These are phyloP conservation scores for Dactylellina leptospora DNA, from an alignment of 2,329 filamentous ascomycete species.

Conservation along the genomic window DNA sequence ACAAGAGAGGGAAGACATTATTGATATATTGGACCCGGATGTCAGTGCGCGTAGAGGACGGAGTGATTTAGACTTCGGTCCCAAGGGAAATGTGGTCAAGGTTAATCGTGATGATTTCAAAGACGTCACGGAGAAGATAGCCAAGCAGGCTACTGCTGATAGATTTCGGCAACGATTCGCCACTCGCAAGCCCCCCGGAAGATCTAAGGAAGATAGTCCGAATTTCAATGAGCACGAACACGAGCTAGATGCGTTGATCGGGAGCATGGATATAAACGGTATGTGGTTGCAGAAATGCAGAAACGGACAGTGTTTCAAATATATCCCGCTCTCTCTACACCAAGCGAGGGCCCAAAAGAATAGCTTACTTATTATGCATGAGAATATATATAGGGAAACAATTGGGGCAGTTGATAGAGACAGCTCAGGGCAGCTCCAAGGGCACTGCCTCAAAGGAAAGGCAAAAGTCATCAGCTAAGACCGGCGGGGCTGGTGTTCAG, in stretches of 20 bases:
- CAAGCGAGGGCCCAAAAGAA: conserved; percentile 32
- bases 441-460: conserved; percentile 28
- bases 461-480: conserved; percentile 26
- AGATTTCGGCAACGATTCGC: conserved; percentile 57
- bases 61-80: conserved; percentile 38
- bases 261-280: conserved; percentile 56
- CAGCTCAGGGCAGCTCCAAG: conserved; percentile 34
- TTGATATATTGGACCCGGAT: conserved; percentile 40
- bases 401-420: conserved; percentile 30
- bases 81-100: conserved; percentile 55
- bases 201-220: conserved; percentile 39
- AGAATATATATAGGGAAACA: conserved; percentile 48
- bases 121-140: conserved; percentile 57
- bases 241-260: conserved; percentile 57
- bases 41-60: conserved; percentile 42
- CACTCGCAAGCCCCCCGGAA: conserved; percentile 41
- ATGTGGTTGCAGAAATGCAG: conserved; percentile 49
- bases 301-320: conserved; percentile 52
- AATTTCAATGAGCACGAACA: conserved; percentile 50
- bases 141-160: conserved; percentile 56
- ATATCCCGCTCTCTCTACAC: conserved; percentile 46
- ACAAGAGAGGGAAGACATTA: conserved; percentile 42
- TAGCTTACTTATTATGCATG: conserved; percentile 49
- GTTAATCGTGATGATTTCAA: conserved; percentile 56
- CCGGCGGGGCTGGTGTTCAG: conserved; percentile 29